phyloP scores from a whole-genome alignment of 1,284 basidiomycete genomes.

The Moesziomyces sp. region DNA sequence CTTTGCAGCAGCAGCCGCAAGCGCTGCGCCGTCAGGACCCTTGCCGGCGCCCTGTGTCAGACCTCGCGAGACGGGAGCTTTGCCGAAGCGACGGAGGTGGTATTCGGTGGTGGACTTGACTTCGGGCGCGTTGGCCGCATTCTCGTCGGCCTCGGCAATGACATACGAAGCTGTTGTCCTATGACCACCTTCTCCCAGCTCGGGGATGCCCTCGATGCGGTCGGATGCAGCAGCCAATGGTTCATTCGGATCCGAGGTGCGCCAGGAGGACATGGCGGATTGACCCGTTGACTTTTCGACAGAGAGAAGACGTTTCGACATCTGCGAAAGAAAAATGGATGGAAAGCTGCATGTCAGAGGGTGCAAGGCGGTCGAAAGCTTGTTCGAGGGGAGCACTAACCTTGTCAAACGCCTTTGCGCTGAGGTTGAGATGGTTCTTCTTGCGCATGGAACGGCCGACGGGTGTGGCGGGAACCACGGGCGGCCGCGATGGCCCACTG shows the following conservation, averaged over 20 bases:
- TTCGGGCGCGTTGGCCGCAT: conserved; percentile 17
- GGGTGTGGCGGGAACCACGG: conserved; percentile 44
- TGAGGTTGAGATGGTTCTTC: conserved; percentile 52
- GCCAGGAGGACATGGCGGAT: conserved; percentile 35
- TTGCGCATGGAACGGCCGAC: conserved; percentile 46
- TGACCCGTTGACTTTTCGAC: conserved; percentile 44
- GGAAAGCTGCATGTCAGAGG: too few relatives aligned
- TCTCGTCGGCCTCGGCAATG: conserved; percentile 45
- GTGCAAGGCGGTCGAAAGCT: too few relatives aligned
- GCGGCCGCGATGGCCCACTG: conserved; percentile 38
- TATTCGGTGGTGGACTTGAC: conserved; percentile 45
- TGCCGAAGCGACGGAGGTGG: conserved; percentile 40
- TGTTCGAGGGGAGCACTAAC: conserved; percentile 6
- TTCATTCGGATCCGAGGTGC: conserved; percentile 24
- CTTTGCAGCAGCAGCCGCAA: conserved; percentile 56
- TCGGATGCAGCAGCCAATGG: conserved; percentile 23
- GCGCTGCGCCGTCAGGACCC: conserved; percentile 53
- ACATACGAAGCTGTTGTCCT: conserved; percentile 43
- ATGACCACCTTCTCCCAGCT: conserved; percentile 47
- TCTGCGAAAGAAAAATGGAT: conserved; percentile 7
- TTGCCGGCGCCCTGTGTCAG: conserved; percentile 48
- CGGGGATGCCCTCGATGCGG: conserved; percentile 39
- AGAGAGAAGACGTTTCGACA: conserved; percentile 44
- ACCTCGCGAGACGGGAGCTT: conserved; percentile 41
- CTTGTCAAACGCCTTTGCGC: conserved; percentile 59